phyloP scores from a whole-genome alignment of 2,329 filamentous ascomycete species.

The Dactylellina drechsleri region DNA sequence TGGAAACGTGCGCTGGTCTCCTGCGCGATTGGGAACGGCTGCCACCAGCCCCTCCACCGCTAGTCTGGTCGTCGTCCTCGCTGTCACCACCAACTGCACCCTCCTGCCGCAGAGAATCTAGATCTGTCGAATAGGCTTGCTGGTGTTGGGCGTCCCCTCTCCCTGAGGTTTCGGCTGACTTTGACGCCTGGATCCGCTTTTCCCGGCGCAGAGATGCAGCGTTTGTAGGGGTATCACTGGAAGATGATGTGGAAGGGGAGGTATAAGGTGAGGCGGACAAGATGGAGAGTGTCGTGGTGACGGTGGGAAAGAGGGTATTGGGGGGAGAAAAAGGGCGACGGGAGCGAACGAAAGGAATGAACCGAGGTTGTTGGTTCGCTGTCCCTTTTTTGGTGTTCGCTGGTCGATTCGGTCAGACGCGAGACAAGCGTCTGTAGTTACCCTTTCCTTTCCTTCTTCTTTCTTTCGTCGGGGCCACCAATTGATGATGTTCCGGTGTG shows the following conservation, averaged over 20 bases:
- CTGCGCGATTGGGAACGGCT: slow-evolving; percentile 49
- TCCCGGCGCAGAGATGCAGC: slow-evolving; percentile 50
- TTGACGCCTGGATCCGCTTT: slow-evolving; percentile 43
- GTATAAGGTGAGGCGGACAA: slow-evolving; percentile 55
- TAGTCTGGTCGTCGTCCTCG: slow-evolving; percentile 35
- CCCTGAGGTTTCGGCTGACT: slow-evolving; percentile 43
- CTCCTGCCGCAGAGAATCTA: slow-evolving; percentile 48
- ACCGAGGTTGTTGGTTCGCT: slow-evolving; percentile 8
- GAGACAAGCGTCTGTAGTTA: neutral
- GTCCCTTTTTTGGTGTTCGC: neutral
- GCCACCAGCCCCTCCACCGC: slow-evolving; percentile 52
- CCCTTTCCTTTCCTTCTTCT: slow-evolving; percentile 11
- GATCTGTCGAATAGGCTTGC: slow-evolving; percentile 43
- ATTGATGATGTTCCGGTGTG: neutral
- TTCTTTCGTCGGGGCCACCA: neutral
- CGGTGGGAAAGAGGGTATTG: slow-evolving; percentile 19
- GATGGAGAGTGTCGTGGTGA: slow-evolving; percentile 50
- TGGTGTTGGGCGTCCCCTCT: slow-evolving; percentile 49
- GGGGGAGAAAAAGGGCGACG: slow-evolving; percentile 8
- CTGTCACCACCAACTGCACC: slow-evolving; percentile 39
- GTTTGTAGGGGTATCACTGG: slow-evolving; percentile 53
- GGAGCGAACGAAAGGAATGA: slow-evolving; percentile 12
- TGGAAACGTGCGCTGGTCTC: slow-evolving; percentile 72
- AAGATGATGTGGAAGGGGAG: slow-evolving; percentile 53
- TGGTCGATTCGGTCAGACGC: neutral